A percentile compares a stretch with the other conserved stretches of the same genome.
These are phyloP conservation scores for Fraxinus sp. DNA, from an alignment of 305 asterid species.

Conservation along the genomic window DNA sequence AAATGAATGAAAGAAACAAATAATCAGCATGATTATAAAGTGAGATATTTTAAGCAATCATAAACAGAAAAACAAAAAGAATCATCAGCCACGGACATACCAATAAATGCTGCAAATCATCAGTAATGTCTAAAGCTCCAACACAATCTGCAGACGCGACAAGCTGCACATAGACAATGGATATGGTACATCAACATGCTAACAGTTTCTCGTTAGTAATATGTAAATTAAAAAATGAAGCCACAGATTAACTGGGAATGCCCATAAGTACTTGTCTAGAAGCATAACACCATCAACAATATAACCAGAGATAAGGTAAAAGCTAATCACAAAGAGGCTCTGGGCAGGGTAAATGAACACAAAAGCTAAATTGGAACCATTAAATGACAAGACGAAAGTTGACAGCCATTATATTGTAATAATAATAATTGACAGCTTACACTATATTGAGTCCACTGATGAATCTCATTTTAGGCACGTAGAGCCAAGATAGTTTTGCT, in stretches of 20 bases:
- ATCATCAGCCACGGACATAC: constrained; percentile 44
- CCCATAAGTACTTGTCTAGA: neutral
- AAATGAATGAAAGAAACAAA: neutral
- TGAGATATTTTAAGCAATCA: constrained; percentile 10
- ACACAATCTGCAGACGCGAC: constrained; percentile 98
- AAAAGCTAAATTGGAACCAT: neutral
- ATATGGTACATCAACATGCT: constrained; percentile 29
- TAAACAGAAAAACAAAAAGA: constrained; percentile 18
- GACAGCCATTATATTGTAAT: neutral
- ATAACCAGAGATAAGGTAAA: neutral
- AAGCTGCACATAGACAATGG: constrained; percentile 61
- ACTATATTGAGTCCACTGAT: neutral
- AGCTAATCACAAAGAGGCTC: neutral
- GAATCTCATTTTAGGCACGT: neutral
- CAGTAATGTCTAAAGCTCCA: constrained; percentile 92
- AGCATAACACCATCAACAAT: neutral
- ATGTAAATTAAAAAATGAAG: neutral
- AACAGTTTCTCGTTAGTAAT: neutral
- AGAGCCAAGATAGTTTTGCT: neutral
- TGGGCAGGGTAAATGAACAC: neutral
- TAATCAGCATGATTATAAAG: neutral
- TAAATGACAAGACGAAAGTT: neutral
- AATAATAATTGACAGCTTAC: neutral
- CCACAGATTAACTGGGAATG: neutral
- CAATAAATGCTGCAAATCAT: constrained; percentile 88